A percentile compares a stretch with the other conserved stretches of the same genome.
phyloP scores from a whole-genome alignment of 2,329 filamentous ascomycete genomes.

The Cladosporium sp. region DNA sequence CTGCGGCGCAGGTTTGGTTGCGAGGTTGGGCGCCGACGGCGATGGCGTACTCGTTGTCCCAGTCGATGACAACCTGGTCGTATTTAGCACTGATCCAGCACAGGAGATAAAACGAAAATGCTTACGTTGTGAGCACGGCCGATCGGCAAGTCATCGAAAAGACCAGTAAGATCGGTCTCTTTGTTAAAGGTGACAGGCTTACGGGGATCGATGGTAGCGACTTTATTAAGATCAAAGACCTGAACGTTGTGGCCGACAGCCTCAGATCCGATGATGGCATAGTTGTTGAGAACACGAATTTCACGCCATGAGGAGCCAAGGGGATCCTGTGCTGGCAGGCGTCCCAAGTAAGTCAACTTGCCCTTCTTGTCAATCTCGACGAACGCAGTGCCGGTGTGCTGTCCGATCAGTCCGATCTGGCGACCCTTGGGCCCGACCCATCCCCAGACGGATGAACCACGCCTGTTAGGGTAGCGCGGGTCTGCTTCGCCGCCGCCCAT shows the following conservation, averaged over 20 bases:
- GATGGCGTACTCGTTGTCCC: conserved; percentile 42
- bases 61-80: conserved; percentile 37
- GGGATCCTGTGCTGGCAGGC: conserved; percentile 40
- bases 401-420: conserved; percentile 47
- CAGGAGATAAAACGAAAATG: background rate
- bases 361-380: conserved; percentile 44
- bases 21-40: conserved; percentile 43
- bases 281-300: conserved; percentile 37
- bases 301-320: conserved; percentile 34
- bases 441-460: conserved; percentile 43
- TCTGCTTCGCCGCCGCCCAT: conserved; percentile 31
- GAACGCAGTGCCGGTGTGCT: conserved; percentile 49
- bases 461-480: conserved; percentile 27
- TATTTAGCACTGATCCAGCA: background rate
- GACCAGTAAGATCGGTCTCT: conserved; percentile 36
- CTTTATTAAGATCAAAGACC: conserved; percentile 48
- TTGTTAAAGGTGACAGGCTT: conserved; percentile 38
- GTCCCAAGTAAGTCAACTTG: conserved; percentile 44
- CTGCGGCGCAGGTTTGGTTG: conserved; percentile 47
- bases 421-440: conserved; percentile 48
- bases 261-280: conserved; percentile 40
- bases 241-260: conserved; percentile 46
- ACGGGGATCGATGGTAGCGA: conserved; percentile 29
- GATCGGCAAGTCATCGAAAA: conserved; percentile 38
- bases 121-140: conserved; percentile 50